These are phyloP conservation scores for Tardiomyces depauwii DNA, from an alignment of 1,139 yeast species.

Conservation along the genomic window DNA sequence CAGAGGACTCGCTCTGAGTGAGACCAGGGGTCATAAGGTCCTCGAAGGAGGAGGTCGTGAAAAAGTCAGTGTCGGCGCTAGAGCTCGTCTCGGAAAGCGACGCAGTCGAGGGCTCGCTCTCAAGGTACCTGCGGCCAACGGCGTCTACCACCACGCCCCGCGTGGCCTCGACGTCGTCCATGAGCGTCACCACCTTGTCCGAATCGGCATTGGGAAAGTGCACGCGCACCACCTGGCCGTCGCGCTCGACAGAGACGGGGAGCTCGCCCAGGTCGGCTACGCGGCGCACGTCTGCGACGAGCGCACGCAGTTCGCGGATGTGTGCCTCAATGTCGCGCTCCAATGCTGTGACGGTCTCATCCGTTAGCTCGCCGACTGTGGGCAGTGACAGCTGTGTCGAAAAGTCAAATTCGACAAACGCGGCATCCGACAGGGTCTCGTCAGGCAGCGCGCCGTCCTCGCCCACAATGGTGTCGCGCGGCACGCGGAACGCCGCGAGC, in stretches of 20 bases:
- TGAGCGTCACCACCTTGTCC: conserved; percentile 20
- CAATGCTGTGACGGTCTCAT: conserved; percentile 10
- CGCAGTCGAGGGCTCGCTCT: not conserved
- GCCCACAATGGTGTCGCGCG: not conserved
- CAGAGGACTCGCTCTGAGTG: not conserved
- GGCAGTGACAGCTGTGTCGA: conserved; percentile 21
- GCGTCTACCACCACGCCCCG: conserved; percentile 27
- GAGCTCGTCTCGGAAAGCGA: not conserved
- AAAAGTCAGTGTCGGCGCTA: not conserved
- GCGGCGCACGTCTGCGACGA: conserved; percentile 19
- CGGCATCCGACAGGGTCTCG: not conserved
- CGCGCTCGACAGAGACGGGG: conserved; percentile 23
- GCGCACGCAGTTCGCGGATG: conserved; percentile 14
- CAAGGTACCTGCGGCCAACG: not conserved
- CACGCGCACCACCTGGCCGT: conserved; percentile 20
- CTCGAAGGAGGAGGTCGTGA: not conserved
- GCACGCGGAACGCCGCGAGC: not conserved
- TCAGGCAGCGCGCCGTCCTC: not conserved
- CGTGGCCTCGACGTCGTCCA: conserved; percentile 23
- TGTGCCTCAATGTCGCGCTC: conserved; percentile 16
- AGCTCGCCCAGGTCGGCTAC: conserved; percentile 26
- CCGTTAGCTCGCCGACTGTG: conserved; percentile 17
- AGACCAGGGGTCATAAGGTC: not conserved
- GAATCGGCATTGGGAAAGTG: conserved; percentile 29
- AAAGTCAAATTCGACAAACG: conserved; percentile 25